These are phyloP conservation scores for Cladosporium velox DNA, from an alignment of 2,329 filamentous ascomycete species.

Conservation along the genomic window DNA sequence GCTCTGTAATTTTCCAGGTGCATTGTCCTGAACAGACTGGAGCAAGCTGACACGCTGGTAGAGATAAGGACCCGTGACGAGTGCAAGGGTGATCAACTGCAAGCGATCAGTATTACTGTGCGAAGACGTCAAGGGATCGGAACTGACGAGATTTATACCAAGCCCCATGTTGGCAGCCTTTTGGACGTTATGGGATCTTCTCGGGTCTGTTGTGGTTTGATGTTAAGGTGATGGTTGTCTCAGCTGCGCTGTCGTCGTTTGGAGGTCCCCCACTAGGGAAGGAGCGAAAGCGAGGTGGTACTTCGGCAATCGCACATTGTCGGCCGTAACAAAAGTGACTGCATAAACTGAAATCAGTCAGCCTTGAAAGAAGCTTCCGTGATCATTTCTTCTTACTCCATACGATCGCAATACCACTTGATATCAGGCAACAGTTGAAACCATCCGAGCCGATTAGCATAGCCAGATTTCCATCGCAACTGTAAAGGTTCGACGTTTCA, in stretches of 20 bases:
- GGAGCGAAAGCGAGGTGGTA: background rate
- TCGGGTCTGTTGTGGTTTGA: background rate
- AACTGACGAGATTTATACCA: background rate
- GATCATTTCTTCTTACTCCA: background rate
- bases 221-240: background rate
- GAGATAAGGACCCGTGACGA: slow-evolving; percentile 1
- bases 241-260: background rate
- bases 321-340: background rate
- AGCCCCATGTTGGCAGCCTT: background rate
- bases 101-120: background rate
- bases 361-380: background rate
- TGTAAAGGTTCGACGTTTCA: background rate
- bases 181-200: background rate
- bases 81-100: slow-evolving; percentile 3
- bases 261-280: background rate
- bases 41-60: slow-evolving; percentile 10
- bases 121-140: background rate
- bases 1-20: slow-evolving; percentile 1
- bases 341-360: background rate
- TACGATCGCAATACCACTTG: background rate
- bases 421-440: background rate
- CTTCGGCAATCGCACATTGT: background rate
- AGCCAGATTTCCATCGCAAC: background rate
- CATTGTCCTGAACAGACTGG: background rate
- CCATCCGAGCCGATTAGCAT: background rate